A percentile compares a stretch with the other conserved stretches of the same genome.
phyloP scores from a whole-genome alignment of 139 green algal genomes.

The Pleodorina starrii region DNA sequence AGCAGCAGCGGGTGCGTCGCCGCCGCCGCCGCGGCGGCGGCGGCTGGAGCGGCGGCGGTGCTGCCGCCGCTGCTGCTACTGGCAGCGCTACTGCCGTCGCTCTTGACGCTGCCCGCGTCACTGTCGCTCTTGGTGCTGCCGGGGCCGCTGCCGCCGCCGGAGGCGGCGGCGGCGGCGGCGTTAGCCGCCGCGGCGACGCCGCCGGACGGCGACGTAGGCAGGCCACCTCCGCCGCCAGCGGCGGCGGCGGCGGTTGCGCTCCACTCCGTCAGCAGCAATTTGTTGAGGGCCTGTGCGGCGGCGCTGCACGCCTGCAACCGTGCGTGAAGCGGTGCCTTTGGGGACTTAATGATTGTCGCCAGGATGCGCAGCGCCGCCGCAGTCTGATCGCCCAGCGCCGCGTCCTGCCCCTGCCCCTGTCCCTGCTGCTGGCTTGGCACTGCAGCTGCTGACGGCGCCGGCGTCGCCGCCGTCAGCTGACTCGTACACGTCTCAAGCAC shows the following conservation, averaged over 20 bases:
- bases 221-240: neutral
- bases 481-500: slow-evolving; percentile 34
- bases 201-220: neutral
- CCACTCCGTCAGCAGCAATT: slow-evolving; percentile 34
- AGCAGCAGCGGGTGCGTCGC: slow-evolving; percentile 35
- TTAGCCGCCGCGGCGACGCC: neutral
- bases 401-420: neutral
- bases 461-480: neutral
- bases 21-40: neutral
- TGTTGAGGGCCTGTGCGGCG: neutral
- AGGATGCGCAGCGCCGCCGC: slow-evolving; percentile 39
- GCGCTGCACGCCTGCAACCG: slow-evolving; percentile 25
- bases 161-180: neutral
- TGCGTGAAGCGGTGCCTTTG: slow-evolving; percentile 9
- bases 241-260: neutral
- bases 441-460: neutral
- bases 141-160: neutral
- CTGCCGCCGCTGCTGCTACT: neutral
- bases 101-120: neutral
- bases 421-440: neutral
- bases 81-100: neutral
- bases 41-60: neutral
- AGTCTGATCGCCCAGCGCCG: slow-evolving; percentile 22
- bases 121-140: neutral
- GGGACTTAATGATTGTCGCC: slow-evolving; percentile 30